Evolutionary conservation across 192 early-diverging fungal species (phyloP), one percentile per base, ranked within the genome.

Genomic region (Allomyces arbusculus): DNA sequence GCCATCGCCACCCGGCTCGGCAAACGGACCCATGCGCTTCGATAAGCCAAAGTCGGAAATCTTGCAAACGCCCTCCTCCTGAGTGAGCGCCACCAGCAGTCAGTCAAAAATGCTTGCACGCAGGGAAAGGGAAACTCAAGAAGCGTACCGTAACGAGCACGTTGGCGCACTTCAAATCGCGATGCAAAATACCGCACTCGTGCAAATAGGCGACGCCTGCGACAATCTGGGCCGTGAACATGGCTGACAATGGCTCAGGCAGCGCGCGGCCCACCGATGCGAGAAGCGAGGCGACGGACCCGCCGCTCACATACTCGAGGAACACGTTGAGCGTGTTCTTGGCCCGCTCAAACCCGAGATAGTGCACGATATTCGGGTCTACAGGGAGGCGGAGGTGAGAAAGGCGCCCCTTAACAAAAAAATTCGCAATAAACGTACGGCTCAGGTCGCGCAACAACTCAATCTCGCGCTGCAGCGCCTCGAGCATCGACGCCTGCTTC

Each of bases 21-120:
- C 28, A 22, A 64, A 64, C 61, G 65, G 71, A 67, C 81, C 81
- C 65, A 80, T 88, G 67, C 84, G 78, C 68, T 91, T 94, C 33
- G 92, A 95, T 20, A 95, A 86, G 16, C 94, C 94, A 81, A 97
- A 97, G 72, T 97, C 94, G 19, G 89, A 89, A 26, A 97, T 97
- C 75, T 97, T 97, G 65, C 90, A 91, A 9, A 88, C 80, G 25
- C 89, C 89, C n/a, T 83, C 76, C 55, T 89, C 80, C 69, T 89
- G 82, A 3, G 89, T 80, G 40, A 91, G 70, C 58, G 89, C 86
- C 0, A 40, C 3, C 2, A 8, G 33, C 33, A 0, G 33, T 40
- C 33, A 40, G 33, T 8, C 4, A 8, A 40, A 28, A 64, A 61
- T 58, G 43, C 44, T 19, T 66, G 19, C 22, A n/a, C n/a, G n/a